phyloP scores from a whole-genome alignment of 1,139 yeast genomes.

The Geotrichum cucujoidarum region DNA sequence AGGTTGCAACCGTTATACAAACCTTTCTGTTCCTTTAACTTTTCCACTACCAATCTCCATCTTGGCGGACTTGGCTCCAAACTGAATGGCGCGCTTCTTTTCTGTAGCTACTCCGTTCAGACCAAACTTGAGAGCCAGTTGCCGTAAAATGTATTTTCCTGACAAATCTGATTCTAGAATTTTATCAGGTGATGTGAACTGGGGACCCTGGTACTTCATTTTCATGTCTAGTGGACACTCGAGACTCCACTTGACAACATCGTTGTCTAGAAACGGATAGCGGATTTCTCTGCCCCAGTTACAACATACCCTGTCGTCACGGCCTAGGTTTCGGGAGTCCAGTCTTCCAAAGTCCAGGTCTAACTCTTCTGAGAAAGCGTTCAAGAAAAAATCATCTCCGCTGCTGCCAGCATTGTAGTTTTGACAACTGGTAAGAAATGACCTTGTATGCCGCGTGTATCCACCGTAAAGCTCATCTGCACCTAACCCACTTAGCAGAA shows the following conservation, averaged over 20 bases:
- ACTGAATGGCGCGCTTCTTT: conserved; percentile 92
- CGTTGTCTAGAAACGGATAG: conserved; percentile 76
- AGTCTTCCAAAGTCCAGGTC: conserved; percentile 65
- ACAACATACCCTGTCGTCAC: conserved; percentile 86
- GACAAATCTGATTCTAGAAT: conserved; percentile 16
- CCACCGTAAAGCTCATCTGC: conserved; percentile 97
- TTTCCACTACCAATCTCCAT: conserved; percentile 71
- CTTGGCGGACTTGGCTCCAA: conserved; percentile 93
- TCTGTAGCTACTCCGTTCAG: conserved; percentile 61
- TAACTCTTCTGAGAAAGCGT: conserved; percentile 50
- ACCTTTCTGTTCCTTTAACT: conserved; percentile 56
- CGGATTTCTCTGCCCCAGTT: conserved; percentile 87
- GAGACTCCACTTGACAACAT: conserved; percentile 50
- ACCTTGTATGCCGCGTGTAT: conserved; percentile 66
- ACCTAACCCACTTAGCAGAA: conserved; percentile 87
- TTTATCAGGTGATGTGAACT: background rate
- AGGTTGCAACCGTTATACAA: too few species aligned
- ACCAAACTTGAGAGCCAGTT: conserved; percentile 48
- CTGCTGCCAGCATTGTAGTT: background rate
- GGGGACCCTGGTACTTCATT: conserved; percentile 23
- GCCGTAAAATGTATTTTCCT: conserved; percentile 62
- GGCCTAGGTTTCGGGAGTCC: conserved; percentile 72
- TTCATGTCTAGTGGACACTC: conserved; percentile 36
- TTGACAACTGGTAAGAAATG: conserved; percentile 20
- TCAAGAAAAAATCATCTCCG: conserved; percentile 27